Conservation (phyloP, 306 rosid genomes). For the Quillaja saponaria region DNA sequence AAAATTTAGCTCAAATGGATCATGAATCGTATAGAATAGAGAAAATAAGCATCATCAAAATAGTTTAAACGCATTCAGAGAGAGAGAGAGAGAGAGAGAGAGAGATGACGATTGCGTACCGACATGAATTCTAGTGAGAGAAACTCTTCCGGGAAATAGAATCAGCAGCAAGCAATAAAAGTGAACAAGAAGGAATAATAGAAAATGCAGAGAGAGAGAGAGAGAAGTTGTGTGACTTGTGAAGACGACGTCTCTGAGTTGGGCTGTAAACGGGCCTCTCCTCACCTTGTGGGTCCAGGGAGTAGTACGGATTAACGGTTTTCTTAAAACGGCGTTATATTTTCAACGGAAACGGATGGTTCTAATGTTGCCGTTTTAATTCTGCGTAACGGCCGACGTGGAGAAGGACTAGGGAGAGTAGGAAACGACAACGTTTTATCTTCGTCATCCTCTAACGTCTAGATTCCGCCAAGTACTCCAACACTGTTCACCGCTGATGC, state of each 20-base stretch:
- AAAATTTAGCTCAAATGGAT: constrained; percentile 29
- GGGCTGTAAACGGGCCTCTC: constrained; percentile 78
- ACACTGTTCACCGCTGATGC: constrained; percentile 13
- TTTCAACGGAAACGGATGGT: constrained; percentile 1
- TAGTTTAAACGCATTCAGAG: neutral
- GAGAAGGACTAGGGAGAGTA: neutral
- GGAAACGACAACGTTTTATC: constrained; percentile 12
- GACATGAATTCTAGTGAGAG: constrained; percentile 70
- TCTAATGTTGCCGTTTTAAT: constrained; percentile 19
- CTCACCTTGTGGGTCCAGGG: constrained; percentile 9
- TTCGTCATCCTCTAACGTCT: neutral
- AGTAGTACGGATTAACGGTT: constrained; percentile 3
- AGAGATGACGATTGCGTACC: constrained; percentile 57
- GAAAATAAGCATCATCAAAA: constrained; percentile 24
- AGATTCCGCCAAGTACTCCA: constrained; percentile 30
- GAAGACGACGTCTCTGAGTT: constrained; percentile 33
- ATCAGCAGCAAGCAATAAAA: constrained; percentile 16
- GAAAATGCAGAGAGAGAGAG: neutral
- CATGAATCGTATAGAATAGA: constrained; percentile 31
- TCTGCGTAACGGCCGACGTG: constrained; percentile 42
- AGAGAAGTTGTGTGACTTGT: constrained; percentile 26
- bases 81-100: neutral
- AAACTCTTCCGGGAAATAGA: constrained; percentile 37
- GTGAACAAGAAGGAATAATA: neutral
- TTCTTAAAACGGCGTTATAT: constrained; percentile 37